Evolutionary conservation across 2,329 filamentous ascomycete species (phyloP), one percentile per base, ranked within the genome.

Genomic region (Trichophaea hybrida): DNA sequence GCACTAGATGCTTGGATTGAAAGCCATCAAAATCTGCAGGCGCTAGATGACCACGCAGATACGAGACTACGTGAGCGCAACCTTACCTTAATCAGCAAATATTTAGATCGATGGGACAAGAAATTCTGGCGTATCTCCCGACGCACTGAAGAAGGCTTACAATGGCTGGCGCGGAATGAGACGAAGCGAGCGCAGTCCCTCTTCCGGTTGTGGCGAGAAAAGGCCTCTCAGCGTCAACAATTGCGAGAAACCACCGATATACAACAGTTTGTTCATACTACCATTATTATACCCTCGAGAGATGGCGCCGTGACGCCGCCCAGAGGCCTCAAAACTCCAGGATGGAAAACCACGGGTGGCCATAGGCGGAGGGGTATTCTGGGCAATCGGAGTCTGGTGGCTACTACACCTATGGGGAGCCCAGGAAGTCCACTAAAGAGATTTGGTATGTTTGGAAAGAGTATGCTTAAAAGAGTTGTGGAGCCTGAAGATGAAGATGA

Each of bases 101-200:
- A 63, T 44, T 34, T 64, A 13, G 49, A 59, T 13, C 10, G 55
- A 15, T 63, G 60, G 60, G 48, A 63, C 34, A 62, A 44, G 15
- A 52, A 53, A 17, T 57, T 52, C 13, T 63, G 57, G 62, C 55
- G 57, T 31, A 40, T 64, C 8, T 55, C 59, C n/a, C 49, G 57
- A 15, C 56, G 60, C 12, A 55, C 40, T 32, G 55, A 55, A 31
- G 40, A 43, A 5, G 35, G n/a, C 24, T n/a, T 44, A 13, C 24
- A 35, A 35, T 8, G 31, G 31, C 44, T n/a, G 4, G 35, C 15
- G 38, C 53, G 53, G 17, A 55, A 17, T 7, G 12, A 64, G 13
- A 59, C 46, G 15, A 60, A 54, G 17, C 58, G 58, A 17, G 60
- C 55, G n/a, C 57, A 54, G 56, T 52, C 55, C 13, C 8, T 64